Evolutionary conservation across 139 green algal species (phyloP), one percentile per base, ranked within the genome.

Genomic region (Pleodorina starrii): DNA sequence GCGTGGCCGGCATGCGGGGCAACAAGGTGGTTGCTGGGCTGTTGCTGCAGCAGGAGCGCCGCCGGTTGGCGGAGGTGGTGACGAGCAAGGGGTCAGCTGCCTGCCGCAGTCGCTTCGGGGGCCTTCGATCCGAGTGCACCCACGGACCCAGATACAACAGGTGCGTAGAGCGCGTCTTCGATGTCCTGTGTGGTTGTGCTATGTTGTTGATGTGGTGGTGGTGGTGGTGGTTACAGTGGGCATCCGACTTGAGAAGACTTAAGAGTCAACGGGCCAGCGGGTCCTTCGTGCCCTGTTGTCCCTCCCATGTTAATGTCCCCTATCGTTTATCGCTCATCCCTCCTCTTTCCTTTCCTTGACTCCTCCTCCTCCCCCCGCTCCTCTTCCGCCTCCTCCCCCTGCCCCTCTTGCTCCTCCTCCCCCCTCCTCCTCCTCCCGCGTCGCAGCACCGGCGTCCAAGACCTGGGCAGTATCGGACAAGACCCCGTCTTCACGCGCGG

Each of bases 11-110:
- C 43, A 21, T 69, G 2, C 72, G 85, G 19, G 42, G 72, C 73
- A 90, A 90, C 85, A n/a, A 57, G 69, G 85, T 93, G 11, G 46
- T 93, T 36, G 90, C 60, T 3, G 90, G 90, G 1, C 71, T 93
- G 46, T 32, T 91, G 42, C 85, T 93, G 85, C 90, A 93, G 27
- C 90, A 93, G 79, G 63, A 32, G 29, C 90, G 90, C 1, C 29
- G 32, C 27, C 54, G 25, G 36, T n/a, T 91, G 44, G 43, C 38
- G 2, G 32, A 72, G 57, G 54, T 87, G 57, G 44, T 79, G 32
- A 11, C 69, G 57, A 27, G 32, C 4, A 25, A 3, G 32, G 43
- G 14, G 63, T 74, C 59, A 0, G 46, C 50, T 0, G n/a, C 25
- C 6, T 90, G 87, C 87, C 7, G 1, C 23, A 46, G 29, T 36